Evolutionary conservation across 2,329 filamentous ascomycete species (phyloP).

Genomic region (Scedosporium minutisporum): DNA sequence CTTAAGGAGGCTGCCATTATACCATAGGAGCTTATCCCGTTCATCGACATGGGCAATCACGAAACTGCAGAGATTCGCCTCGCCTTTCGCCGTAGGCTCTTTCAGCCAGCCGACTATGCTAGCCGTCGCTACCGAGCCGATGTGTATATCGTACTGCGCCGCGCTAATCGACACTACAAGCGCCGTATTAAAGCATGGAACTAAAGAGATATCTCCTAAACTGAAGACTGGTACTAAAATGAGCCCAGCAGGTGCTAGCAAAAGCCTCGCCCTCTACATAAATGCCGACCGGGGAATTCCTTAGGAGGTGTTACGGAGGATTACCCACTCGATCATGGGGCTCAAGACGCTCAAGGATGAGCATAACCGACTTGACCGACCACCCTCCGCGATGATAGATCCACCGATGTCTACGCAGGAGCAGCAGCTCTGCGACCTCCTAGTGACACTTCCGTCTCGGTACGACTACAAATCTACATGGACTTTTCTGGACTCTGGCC

Average conservation of each 20-base stretch:
- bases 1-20: constrained; percentile 32
- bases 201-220: too few relatives aligned
- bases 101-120: constrained; percentile 27
- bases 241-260: too few relatives aligned
- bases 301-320: too few relatives aligned
- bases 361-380: background rate
- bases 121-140: too few relatives aligned
- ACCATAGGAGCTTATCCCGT: constrained; percentile 27
- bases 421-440: constrained; percentile 71
- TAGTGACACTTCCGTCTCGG: constrained; percentile 65
- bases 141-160: too few relatives aligned
- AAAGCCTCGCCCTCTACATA: too few relatives aligned
- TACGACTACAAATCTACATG: constrained; percentile 70
- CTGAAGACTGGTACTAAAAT: too few relatives aligned
- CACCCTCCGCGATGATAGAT: constrained; percentile 33
- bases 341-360: too few relatives aligned
- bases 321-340: too few relatives aligned
- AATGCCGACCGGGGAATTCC: too few relatives aligned
- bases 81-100: background rate
- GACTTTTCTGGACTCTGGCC: constrained; percentile 80
- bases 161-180: too few relatives aligned
- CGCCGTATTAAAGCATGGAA: too few relatives aligned
- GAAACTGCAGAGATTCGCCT: constrained; percentile 26
- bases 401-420: constrained; percentile 57
- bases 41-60: constrained; percentile 32